A percentile compares a stretch with the other conserved stretches of the same genome.
phyloP scores from a whole-genome alignment of 2,329 filamentous ascomycete species.

The Talaromyces verruculosus region DNA sequence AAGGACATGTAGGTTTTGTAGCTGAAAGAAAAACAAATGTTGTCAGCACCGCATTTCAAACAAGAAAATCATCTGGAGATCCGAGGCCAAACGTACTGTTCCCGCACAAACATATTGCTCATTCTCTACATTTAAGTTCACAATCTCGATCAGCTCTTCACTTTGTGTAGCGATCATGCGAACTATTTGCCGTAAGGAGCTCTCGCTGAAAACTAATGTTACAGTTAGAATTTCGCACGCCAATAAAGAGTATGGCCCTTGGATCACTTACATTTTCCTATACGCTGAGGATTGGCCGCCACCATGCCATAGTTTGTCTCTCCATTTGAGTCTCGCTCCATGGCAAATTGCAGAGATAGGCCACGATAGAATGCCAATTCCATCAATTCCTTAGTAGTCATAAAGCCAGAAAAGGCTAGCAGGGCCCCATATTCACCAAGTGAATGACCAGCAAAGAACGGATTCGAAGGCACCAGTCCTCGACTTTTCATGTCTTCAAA shows the following conservation, averaged over 20 bases:
- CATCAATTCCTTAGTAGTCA: constrained; percentile 96
- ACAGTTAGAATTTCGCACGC: neutral
- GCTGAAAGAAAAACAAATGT: neutral
- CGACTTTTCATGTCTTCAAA: constrained; percentile 99
- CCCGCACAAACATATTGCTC: constrained; percentile 69
- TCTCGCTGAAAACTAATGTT: constrained; percentile 1
- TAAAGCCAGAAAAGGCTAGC: constrained; percentile 92
- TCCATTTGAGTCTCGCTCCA: constrained; percentile 71
- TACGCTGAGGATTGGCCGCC: constrained; percentile 95
- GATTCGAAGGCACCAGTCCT: constrained; percentile 91
- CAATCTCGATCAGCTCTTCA: constrained; percentile 94
- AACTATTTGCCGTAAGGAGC: constrained; percentile 70
- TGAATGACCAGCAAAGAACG: constrained; percentile 96
- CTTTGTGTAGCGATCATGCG: constrained; percentile 92
- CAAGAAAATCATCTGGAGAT: neutral
- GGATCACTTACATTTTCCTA: constrained; percentile 74
- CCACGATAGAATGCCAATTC: constrained; percentile 99
- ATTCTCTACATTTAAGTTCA: constrained; percentile 83
- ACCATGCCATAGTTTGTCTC: constrained; percentile 97
- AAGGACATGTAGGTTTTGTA: constrained; percentile 10
- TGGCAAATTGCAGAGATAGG: constrained; percentile 97
- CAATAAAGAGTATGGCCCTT: neutral
- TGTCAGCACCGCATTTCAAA: neutral
- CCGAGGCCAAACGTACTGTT: constrained; percentile 44
- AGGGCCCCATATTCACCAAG: constrained; percentile 97